Percentiles rank a stretch among this genome's conserved stretches.
These are phyloP conservation scores for Boletales sp. DNA, from an alignment of 768 basidiomycete species.

Conservation along the genomic window DNA sequence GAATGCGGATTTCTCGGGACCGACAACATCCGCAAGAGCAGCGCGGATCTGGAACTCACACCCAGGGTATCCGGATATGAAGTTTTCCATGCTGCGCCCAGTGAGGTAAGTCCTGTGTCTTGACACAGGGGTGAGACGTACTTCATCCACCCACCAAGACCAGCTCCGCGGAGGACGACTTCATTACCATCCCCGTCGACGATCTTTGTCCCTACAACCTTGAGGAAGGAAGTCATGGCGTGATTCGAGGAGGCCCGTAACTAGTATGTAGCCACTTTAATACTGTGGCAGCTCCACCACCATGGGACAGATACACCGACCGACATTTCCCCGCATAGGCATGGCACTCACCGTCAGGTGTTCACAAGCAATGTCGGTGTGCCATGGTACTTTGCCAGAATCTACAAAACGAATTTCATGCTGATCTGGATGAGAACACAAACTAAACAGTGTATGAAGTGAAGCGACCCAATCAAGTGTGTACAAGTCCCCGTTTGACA, in stretches of 20 bases:
- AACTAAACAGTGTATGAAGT: conserved; percentile 19
- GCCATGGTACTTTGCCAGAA: neutral
- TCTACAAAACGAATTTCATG: conserved; percentile 21
- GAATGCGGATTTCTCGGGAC: conserved; percentile 62
- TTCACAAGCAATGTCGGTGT: no score
- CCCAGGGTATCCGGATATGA: conserved; percentile 76
- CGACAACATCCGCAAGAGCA: conserved; percentile 62
- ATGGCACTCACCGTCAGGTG: neutral
- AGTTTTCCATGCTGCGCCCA: conserved; percentile 65
- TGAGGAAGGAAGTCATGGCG: conserved; percentile 41
- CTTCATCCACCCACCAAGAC: conserved; percentile 88
- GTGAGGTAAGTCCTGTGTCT: conserved; percentile 4
- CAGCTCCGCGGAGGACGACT: conserved; percentile 65
- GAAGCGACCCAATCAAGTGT: conserved; percentile 12
- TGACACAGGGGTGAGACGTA: conserved; percentile 37
- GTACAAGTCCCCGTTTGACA: conserved; percentile 22
- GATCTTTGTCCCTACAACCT: conserved; percentile 56
- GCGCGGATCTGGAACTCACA: conserved; percentile 78
- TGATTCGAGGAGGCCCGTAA: neutral
- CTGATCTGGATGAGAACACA: conserved; percentile 6
- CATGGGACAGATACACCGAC: neutral
- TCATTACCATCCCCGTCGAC: conserved; percentile 55
- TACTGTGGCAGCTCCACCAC: neutral
- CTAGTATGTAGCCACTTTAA: neutral
- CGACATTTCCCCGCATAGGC: conserved; percentile 12